Evolutionary conservation across 2,329 filamentous ascomycete genomes (phyloP).

Genomic region (Aphanocladium album): DNA sequence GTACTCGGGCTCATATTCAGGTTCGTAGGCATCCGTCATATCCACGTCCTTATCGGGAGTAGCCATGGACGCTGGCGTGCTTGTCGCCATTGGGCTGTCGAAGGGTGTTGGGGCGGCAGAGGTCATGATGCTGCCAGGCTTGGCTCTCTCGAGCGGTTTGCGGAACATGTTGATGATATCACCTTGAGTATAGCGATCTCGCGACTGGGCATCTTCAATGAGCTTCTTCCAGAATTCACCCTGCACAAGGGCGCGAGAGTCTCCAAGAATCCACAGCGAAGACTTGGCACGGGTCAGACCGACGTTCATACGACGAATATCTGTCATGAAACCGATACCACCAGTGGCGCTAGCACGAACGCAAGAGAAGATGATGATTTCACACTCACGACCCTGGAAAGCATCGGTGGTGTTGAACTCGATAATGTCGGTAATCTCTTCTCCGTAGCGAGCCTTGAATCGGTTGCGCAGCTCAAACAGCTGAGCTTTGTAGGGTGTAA

Average conservation of each 20-base stretch:
- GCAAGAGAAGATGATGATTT: constrained; percentile 98
- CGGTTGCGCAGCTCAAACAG: constrained; percentile 70
- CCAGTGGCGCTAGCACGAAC: constrained; percentile 86
- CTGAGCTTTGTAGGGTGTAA: constrained; percentile 96
- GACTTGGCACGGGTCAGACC: constrained; percentile 95
- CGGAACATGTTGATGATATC: constrained; percentile 47
- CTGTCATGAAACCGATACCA: constrained; percentile 97
- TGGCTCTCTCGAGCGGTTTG: constrained; percentile 36
- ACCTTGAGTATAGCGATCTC: constrained; percentile 72
- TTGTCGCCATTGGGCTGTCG: not conserved
- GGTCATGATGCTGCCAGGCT: constrained; percentile 16
- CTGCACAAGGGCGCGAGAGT: constrained; percentile 78
- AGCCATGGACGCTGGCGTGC: constrained; percentile 13
- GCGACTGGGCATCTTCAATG: constrained; percentile 71
- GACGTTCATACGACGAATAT: constrained; percentile 99
- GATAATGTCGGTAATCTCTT: constrained; percentile 68
- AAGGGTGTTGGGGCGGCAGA: constrained; percentile 16
- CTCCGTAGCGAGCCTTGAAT: constrained; percentile 69
- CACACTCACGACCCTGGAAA: constrained; percentile 93
- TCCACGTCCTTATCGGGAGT: constrained; percentile 6
- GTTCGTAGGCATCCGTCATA: constrained; percentile 12
- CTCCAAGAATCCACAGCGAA: constrained; percentile 92
- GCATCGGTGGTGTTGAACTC: constrained; percentile 99
- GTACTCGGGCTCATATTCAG: not conserved
- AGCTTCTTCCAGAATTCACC: constrained; percentile 88